Conservation (phyloP, 1,284 basidiomycete genomes). For the Peniophora sp. region DNA sequence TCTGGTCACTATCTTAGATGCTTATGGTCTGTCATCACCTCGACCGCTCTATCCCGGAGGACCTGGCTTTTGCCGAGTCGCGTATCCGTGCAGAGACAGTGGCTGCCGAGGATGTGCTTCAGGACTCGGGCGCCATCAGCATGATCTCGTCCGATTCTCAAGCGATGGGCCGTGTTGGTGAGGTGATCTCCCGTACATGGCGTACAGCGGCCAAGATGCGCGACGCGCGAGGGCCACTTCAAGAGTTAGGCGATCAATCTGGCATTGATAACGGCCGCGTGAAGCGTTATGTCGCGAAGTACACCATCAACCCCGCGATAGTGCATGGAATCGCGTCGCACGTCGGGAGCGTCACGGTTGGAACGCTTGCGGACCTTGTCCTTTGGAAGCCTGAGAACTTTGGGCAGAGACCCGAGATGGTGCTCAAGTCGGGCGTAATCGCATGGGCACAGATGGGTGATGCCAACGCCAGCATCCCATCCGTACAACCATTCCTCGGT, state of each 20-base stretch:
- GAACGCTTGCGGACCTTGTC: slow-evolving; percentile 88
- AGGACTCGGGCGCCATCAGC: slow-evolving; percentile 90
- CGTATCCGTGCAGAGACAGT: slow-evolving; percentile 96
- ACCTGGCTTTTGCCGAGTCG: slow-evolving; percentile 95
- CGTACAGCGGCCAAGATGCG: slow-evolving; percentile 95
- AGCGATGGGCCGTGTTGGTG: slow-evolving; percentile 97
- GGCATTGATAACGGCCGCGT: slow-evolving; percentile 89
- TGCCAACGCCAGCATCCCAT: slow-evolving; percentile 89
- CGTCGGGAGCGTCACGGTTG: slow-evolving; percentile 79
- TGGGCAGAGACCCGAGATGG: slow-evolving; percentile 86
- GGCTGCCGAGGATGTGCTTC: slow-evolving; percentile 95
- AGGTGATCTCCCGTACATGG: slow-evolving; percentile 93
- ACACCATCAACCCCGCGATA: slow-evolving; percentile 98
- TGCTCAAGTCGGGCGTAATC: slow-evolving; percentile 92
- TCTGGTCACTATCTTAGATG: slow-evolving; percentile 52
- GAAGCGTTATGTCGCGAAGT: slow-evolving; percentile 94
- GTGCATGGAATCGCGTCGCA: slow-evolving; percentile 88
- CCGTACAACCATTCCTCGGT: slow-evolving; percentile 82
- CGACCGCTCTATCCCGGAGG: slow-evolving; percentile 85
- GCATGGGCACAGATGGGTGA: slow-evolving; percentile 91
- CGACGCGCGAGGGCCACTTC: slow-evolving; percentile 66
- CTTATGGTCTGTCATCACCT: slow-evolving; percentile 95
- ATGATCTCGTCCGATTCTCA: slow-evolving; percentile 96
- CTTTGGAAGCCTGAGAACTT: slow-evolving; percentile 94
- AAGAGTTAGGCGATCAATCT: slow-evolving; percentile 51